Percentiles rank a stretch among this genome's conserved stretches.
Evolutionary conservation across 129 eudicot species (phyloP).

Genomic region (Flaveria brownii): DNA sequence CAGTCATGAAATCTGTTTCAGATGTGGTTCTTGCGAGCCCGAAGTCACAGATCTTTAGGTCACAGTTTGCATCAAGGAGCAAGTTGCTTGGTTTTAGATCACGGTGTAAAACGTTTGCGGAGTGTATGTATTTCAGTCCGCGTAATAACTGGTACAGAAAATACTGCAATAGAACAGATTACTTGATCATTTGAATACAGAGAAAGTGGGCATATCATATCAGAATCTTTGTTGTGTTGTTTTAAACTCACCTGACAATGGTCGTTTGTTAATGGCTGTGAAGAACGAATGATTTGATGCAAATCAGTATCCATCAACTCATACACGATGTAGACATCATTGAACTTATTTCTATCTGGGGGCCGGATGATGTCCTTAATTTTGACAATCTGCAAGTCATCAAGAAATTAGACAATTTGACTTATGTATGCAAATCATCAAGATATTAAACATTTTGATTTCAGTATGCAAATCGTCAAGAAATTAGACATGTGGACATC

Average conservation of each 20-base stretch:
- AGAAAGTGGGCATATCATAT: background rate
- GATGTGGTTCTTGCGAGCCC: constrained; percentile 93
- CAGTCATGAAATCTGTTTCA: constrained; percentile 92
- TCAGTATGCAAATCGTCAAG: background rate
- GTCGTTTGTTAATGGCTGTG: constrained; percentile 68
- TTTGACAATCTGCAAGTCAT: constrained; percentile 45
- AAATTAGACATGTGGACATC: background rate
- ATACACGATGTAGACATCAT: constrained; percentile 62
- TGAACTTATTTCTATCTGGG: constrained; percentile 49
- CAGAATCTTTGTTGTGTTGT: constrained; percentile 7
- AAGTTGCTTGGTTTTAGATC: constrained; percentile 90
- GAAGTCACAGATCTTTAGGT: constrained; percentile 92
- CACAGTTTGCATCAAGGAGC: constrained; percentile 87
- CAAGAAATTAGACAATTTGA: background rate
- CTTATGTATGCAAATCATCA: background rate
- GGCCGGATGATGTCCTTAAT: constrained; percentile 69
- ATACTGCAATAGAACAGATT: constrained; percentile 47
- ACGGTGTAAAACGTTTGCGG: constrained; percentile 90
- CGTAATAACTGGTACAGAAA: constrained; percentile 80
- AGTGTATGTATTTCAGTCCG: constrained; percentile 82
- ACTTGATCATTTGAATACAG: background rate
- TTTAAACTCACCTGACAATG: constrained; percentile 58
- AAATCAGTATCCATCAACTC: constrained; percentile 78
- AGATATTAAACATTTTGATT: background rate
- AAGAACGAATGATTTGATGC: constrained; percentile 69